Base-by-base conservation (phyloP, 2,329 filamentous ascomycete species). In the Cladosporium sp. region DNA sequence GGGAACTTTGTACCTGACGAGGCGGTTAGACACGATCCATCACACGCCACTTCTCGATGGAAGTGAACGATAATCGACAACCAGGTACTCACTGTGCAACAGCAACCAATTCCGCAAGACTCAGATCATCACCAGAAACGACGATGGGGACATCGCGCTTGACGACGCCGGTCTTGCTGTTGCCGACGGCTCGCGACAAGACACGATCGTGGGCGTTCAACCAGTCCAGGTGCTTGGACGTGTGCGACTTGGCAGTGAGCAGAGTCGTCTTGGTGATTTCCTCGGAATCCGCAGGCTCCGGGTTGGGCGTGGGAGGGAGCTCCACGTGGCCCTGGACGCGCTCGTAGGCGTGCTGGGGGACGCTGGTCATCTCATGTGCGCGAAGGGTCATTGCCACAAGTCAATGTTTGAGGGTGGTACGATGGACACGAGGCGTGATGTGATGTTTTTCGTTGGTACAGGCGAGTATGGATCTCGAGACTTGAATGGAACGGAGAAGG, bases 61-160 rank as follows among this genome's bases (percentile, higher is more conserved):
- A 34, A 34, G n/a, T 25, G 12, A 10, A 22, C 47, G 24, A n/a
- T 32, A 8, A 32, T 32, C 28, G 50, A 28, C 15, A 17, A 32
- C n/a, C n/a, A 36, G 13, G 44, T 19, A 42, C 55, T 37, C 28
- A 57, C 55, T 28, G 39, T 19, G 55, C 55, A 44, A 57, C 55
- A 17, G 55, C 55, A 45, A 57, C 47, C 45, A 57, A 22, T 47
- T 57, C 55, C 17, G 55, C 55, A 13, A 57, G 48, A 20, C 37
- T 57, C 25, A 57, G 25, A 17, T 57, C 45, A 8, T 57, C 55
- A 13, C 55, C 55, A 5, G 45, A 51, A n/a, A 57, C 45, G 12
- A 57, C 45, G 12, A 57, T 37, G 15, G 52, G 52, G 5, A 55
- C 34, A 15, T 55, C 52, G 15, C 52, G 40, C 13, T 28, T 22